Base-by-base conservation (phyloP, 257 asterid genomes). In the Prunella vulgaris region DNA sequence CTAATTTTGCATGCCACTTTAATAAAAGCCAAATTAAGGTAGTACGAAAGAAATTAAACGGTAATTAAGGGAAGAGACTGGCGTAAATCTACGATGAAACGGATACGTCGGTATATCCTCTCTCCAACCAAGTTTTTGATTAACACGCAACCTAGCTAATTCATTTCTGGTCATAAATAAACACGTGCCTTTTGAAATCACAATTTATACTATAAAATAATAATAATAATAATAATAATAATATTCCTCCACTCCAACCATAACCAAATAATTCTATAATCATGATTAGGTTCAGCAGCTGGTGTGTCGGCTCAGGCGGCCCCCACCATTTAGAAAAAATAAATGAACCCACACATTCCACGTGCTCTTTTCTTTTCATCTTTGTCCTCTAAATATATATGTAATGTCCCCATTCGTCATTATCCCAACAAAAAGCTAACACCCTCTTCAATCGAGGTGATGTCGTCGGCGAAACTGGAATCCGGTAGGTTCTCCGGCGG, bases 321-420 rank as follows among this genome's bases (percentile, higher is more conserved):
- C 56, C 79, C 71, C 33, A 54, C 67, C 2, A 30, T 32, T 48
- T 27, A 18, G 20, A 52, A 38, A 42, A 7, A 28, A 79, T 66
- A 40, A 51, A 56, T 10, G 73, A 89, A 86, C n/a, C 73, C 91
- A 86, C 78, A 56, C 9, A 74, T 68, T 83, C 83, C 88, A 76
- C 89, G 88, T 88, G 90, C 82, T 66, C 63, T 52, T 63, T 75
- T 66, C 63, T 52, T 63, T 75, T 57, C 8, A 25, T 64, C 62
- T 12, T 49, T 40, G 14, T 32, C 28, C 3, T 25, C 28, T 3
- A 1, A 25, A 25, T 25, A 25, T 25, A 25, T 1, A 25, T n/a
- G n/a, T n/a, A n/a, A n/a, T n/a, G n/a, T n/a, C 14, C 13, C 58
- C 27, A 52, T 18, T 0, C 14, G 7, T 9, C 59, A 17, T 52